A percentile compares a stretch with the other conserved stretches of the same genome.
Evolutionary conservation across 2,329 filamentous ascomycete genomes (phyloP).

Genomic region (Ilyonectria robusta): DNA sequence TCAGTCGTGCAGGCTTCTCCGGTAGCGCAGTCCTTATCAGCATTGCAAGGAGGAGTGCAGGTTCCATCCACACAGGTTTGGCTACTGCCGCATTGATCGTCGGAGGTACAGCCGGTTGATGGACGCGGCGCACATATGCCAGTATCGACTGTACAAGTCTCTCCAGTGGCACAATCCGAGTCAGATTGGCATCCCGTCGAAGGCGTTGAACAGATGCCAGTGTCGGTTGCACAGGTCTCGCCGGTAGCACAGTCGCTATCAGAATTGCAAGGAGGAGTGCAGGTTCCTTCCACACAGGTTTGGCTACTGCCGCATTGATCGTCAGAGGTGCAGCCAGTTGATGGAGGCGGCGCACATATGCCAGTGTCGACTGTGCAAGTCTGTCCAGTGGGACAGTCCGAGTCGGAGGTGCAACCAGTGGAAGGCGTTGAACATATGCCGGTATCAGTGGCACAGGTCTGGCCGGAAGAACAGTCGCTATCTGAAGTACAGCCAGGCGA

Average conservation of each 20-base stretch:
- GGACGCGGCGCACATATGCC: neutral
- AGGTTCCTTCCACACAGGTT: neutral
- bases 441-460: too few relatives aligned
- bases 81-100: constrained; percentile 4
- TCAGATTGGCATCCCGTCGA: too few relatives aligned
- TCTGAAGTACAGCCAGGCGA: neutral
- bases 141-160: neutral
- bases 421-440: too few relatives aligned
- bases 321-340: neutral
- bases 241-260: neutral
- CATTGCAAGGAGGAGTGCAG: neutral
- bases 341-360: neutral
- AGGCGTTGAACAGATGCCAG: too few relatives aligned
- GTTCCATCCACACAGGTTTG: neutral
- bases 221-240: neutral
- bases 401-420: too few relatives aligned
- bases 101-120: neutral
- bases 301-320: constrained; percentile 6
- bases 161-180: too few relatives aligned
- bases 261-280: too few relatives aligned
- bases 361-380: neutral
- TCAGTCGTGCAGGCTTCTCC: neutral
- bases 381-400: too few relatives aligned
- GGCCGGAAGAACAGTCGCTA: too few relatives aligned
- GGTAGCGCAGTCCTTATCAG: too few relatives aligned